Evolutionary conservation across 768 basidiomycete species (phyloP), one percentile per base, ranked within the genome.

Genomic region (Paxillus involutus): DNA sequence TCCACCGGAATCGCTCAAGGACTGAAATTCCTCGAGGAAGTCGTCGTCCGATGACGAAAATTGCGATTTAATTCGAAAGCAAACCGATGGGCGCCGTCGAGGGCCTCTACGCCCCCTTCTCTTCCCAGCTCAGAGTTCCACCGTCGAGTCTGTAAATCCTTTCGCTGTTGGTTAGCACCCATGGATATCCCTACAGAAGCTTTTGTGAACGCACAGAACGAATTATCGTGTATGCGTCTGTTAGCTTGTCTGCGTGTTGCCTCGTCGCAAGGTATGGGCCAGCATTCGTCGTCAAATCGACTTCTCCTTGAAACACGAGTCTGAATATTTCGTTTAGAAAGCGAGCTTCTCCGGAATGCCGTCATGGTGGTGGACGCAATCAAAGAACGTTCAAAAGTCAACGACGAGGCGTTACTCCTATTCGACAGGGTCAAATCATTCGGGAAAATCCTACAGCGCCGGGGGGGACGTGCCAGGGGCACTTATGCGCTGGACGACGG

Each of bases 1-100:
- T 49, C 58, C 61, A 32, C 60, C 58, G 0, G 58, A 60, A 26
- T 57, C 56, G 17, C 46, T 47, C 7, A 53, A 59, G 39, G 63
- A 63, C 12, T 45, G 16, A 6, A 35, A 29, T 12, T 51, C 55
- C 11, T 47, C 53, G 11, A 46, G 60, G 14, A 51, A 30, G 17
- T 56, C 47, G 7, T 55, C 57, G 30, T 49, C 58, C 6, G 39
- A 49, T 24, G 59, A 50, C 11, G 55, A 36, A 9, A 57, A 60
- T 6, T 59, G 52, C 5, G 58, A 58, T 14, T 63, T 51, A 21
- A 21, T 21, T 21, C 21, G 16, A 58, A 53, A 9, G 50, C 36
- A 9, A 56, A 53, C 49, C 66, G 54, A 4, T 51, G 67, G 4
- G 60, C 69, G 49, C 21, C 21, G 21, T 21, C 21, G 21, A 21